These are phyloP conservation scores for Ogataea populi-albae DNA, from an alignment of 805 yeast genomes.

Conservation along the genomic window DNA sequence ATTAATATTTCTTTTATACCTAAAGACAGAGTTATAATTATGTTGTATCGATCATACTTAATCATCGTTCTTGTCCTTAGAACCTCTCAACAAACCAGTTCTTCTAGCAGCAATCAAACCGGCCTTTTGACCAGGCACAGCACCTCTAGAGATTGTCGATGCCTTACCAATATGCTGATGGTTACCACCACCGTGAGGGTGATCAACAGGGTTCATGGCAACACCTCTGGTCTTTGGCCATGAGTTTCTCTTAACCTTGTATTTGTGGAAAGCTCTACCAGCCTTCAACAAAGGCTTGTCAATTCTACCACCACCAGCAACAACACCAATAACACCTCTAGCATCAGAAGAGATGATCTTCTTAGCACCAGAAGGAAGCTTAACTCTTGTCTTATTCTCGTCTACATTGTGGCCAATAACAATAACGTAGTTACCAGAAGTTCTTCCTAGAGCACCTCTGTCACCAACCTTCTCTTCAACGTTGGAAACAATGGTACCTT, in stretches of 20 bases:
- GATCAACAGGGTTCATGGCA: conserved; percentile 99
- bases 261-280: conserved; percentile 99
- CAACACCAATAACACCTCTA: conserved; percentile 99
- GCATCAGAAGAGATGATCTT: conserved; percentile 93
- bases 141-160: conserved; percentile 98
- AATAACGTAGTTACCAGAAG: conserved; percentile 99
- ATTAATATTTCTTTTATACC: conserved; percentile 1
- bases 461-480: conserved; percentile 99
- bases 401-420: conserved; percentile 99
- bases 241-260: conserved; percentile 98
- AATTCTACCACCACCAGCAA: conserved; percentile 99
- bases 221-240: conserved; percentile 99
- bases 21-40: conserved; percentile 1
- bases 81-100: conserved; percentile 99
- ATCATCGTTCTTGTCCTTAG: conserved; percentile 60
- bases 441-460: conserved; percentile 99
- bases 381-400: conserved; percentile 98
- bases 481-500: conserved; percentile 98
- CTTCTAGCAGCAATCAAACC: conserved; percentile 99
- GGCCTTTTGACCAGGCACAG: conserved; percentile 99
- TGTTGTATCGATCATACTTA: conserved; percentile 21
- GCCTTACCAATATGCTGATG: conserved; percentile 99
- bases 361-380: conserved; percentile 99
- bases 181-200: conserved; percentile 99
- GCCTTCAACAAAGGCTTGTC: conserved; percentile 99